A percentile compares a stretch with the other conserved stretches of the same genome.
Conservation (phyloP, 1,139 yeast species). For the Suhomyces bribrorum region DNA sequence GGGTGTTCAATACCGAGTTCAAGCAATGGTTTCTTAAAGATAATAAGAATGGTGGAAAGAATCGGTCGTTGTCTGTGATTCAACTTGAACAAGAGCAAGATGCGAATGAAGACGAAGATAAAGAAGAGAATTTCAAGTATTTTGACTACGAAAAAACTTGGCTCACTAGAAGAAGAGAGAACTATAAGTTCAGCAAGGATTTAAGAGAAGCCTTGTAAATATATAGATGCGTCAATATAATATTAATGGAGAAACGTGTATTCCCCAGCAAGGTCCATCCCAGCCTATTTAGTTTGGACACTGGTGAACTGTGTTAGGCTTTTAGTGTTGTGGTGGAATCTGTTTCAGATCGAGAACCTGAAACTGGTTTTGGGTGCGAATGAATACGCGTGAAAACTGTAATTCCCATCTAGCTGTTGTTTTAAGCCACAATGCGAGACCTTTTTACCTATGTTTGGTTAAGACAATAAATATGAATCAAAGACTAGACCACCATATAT, state of each 20-base stretch:
- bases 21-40: conserved; percentile 79
- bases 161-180: conserved; percentile 80
- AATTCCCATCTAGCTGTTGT: too few species aligned
- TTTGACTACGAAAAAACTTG: conserved; percentile 91
- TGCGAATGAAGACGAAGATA: conserved; percentile 24
- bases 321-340: neutral
- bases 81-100: conserved; percentile 34
- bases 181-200: conserved; percentile 44
- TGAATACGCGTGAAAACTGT: too few species aligned
- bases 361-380: too few species aligned
- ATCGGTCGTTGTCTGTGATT: conserved; percentile 47
- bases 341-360: conserved; percentile 4
- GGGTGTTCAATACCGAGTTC: conserved; percentile 79
- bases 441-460: too few species aligned
- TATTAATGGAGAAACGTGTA: too few species aligned
- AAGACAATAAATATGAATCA: too few species aligned
- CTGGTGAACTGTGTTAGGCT: too few species aligned
- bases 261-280: too few species aligned
- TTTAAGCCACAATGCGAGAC: too few species aligned
- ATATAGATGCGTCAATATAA: conserved; percentile 1
- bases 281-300: too few species aligned
- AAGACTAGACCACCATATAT: too few species aligned
- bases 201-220: conserved; percentile 21
- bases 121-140: conserved; percentile 69
- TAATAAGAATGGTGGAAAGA: conserved; percentile 36